Evolutionary conservation across 768 basidiomycete genomes (phyloP).

Genomic region (Amanita molliuscula): DNA sequence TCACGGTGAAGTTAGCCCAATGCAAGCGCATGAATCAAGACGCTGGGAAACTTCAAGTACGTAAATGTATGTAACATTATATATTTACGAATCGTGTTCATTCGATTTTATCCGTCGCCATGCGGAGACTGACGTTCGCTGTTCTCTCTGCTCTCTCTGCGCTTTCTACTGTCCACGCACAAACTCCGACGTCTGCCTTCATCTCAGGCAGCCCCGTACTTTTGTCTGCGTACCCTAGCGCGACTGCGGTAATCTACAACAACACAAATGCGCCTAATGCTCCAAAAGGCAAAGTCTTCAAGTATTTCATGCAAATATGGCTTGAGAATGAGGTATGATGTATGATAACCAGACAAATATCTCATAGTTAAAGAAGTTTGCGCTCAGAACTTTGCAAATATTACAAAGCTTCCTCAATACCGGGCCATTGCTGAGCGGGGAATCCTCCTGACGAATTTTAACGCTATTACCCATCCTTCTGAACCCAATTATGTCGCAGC

Average conservation of each 20-base stretch:
- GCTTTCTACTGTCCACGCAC: not conserved
- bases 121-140: not conserved
- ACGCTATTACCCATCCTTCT: constrained; percentile 45
- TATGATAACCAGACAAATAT: constrained; percentile 14
- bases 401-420: constrained; percentile 5
- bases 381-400: not conserved
- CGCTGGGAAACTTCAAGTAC: too few species aligned
- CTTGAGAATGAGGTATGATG: constrained; percentile 37
- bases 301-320: constrained; percentile 34
- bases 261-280: constrained; percentile 12
- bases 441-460: constrained; percentile 36
- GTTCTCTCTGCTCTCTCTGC: not conserved
- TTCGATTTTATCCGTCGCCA: constrained; percentile 14
- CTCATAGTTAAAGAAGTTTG: not conserved
- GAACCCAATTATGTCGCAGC: constrained; percentile 50
- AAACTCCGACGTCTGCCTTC: not conserved
- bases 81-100: too few species aligned
- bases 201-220: not conserved
- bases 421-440: constrained; percentile 37
- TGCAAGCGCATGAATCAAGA: too few species aligned
- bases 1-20: too few species aligned
- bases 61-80: too few species aligned
- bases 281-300: constrained; percentile 16
- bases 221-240: not conserved
- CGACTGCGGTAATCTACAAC: constrained; percentile 8